Conservation (phyloP, 805 yeast genomes). For the Sungouiella blattae region DNA sequence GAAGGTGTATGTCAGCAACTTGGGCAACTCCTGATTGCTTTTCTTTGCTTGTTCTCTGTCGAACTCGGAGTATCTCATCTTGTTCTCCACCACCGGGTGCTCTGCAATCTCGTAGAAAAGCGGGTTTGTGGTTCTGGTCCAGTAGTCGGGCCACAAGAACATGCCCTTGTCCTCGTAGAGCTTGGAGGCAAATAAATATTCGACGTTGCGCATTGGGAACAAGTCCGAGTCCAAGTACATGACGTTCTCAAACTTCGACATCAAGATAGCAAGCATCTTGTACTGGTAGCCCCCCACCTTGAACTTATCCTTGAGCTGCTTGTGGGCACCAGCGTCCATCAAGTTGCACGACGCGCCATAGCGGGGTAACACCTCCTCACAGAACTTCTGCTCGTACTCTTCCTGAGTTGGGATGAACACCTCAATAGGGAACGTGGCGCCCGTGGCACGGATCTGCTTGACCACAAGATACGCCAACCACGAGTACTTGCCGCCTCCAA, state of each 20-base stretch:
- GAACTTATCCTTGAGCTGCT: conserved; percentile 14
- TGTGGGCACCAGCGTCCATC: conserved; percentile 28
- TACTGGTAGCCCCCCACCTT: conserved; percentile 46
- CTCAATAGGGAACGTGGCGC: conserved; percentile 49
- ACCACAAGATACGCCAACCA: conserved; percentile 51
- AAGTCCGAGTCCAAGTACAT: conserved; percentile 52
- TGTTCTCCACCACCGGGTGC: conserved; percentile 28
- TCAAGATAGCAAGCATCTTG: conserved; percentile 56
- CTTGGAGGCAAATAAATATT: conserved; percentile 43
- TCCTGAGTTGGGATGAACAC: conserved; percentile 41
- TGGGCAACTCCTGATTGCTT: conserved; percentile 25
- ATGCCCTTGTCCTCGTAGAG: conserved; percentile 46
- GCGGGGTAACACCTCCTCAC: conserved; percentile 41
- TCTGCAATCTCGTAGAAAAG: conserved; percentile 53
- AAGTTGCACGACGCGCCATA: conserved; percentile 46
- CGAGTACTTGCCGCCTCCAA: conserved; percentile 51
- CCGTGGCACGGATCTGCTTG: conserved; percentile 42
- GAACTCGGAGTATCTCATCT: conserved; percentile 29
- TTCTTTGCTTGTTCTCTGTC: conserved; percentile 34
- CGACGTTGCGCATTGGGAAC: conserved; percentile 41
- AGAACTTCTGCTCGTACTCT: conserved; percentile 47
- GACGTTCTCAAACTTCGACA: conserved; percentile 51
- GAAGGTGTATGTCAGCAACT: conserved; percentile 20
- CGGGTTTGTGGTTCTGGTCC: conserved; percentile 69
- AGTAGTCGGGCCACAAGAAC: conserved; percentile 66